Evolutionary conservation across 257 asterid genomes (phyloP).

Genomic region (Cordia subcordata): DNA sequence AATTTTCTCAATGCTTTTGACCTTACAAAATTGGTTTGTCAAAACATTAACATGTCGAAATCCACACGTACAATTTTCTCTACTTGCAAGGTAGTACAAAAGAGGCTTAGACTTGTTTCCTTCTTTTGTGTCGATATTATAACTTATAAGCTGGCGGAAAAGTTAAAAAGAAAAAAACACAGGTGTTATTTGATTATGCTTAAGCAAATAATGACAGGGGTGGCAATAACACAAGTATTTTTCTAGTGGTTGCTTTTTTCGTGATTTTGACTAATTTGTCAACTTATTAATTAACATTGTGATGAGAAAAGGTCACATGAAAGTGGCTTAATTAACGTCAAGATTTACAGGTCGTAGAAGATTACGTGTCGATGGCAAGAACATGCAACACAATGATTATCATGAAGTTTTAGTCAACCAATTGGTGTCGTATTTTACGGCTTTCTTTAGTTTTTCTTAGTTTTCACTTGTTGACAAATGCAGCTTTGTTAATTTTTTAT

Average conservation of each 20-base stretch:
- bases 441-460: conserved; percentile 7
- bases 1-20: too few species aligned
- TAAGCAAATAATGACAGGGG: not conserved
- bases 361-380: conserved; percentile 1
- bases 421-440: conserved; percentile 25
- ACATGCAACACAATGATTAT: not conserved
- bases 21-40: not conserved
- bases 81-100: not conserved
- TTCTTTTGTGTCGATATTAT: too few species aligned
- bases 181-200: too few species aligned
- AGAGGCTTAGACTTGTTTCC: too few species aligned
- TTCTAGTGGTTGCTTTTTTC: conserved; percentile 15
- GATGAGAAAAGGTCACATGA: too few species aligned
- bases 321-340: too few species aligned
- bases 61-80: conserved; percentile 3
- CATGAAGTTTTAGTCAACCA: conserved; percentile 9
- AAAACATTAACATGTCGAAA: conserved; percentile 7
- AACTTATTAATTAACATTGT: not conserved
- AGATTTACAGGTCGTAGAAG: too few species aligned
- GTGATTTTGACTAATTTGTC: conserved; percentile 7
- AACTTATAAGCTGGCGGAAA: too few species aligned
- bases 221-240: conserved; percentile 5
- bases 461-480: too few species aligned
- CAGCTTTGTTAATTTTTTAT: not conserved
- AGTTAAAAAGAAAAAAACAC: not conserved